phyloP scores from a whole-genome alignment of 768 basidiomycete genomes.

The Trametes gibbosa region DNA sequence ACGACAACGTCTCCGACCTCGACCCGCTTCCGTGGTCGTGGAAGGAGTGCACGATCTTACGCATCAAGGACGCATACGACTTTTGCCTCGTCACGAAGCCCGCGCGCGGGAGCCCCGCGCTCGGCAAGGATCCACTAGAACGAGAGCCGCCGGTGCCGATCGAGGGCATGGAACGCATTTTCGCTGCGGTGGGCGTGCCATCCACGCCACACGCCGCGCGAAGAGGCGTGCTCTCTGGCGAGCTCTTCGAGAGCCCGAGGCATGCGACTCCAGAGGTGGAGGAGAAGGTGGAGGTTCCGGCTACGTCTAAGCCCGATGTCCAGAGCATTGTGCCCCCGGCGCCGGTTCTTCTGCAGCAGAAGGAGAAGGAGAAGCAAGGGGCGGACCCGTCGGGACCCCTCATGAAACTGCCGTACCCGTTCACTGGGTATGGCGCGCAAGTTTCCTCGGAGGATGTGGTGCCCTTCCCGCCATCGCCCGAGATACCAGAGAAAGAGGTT shows the following conservation, averaged over 20 bases:
- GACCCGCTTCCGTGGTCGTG: slow-evolving; percentile 74
- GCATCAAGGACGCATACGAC: slow-evolving; percentile 79
- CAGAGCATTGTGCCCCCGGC: slow-evolving; percentile 41
- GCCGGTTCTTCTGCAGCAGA: slow-evolving; percentile 46
- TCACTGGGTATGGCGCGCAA: slow-evolving; percentile 58
- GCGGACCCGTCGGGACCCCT: slow-evolving; percentile 41
- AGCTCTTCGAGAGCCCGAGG: slow-evolving; percentile 58
- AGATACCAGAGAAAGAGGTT: slow-evolving; percentile 39
- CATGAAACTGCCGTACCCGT: slow-evolving; percentile 67
- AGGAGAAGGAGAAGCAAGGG: slow-evolving; percentile 45
- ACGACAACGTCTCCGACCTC: slow-evolving; percentile 43
- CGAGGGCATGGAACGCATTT: slow-evolving; percentile 58
- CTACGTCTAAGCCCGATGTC: slow-evolving; percentile 31
- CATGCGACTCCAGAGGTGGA: slow-evolving; percentile 28
- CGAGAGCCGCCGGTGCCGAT: slow-evolving; percentile 32
- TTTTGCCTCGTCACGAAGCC: slow-evolving; percentile 61
- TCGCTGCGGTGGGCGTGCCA: slow-evolving; percentile 54
- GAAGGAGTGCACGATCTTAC: slow-evolving; percentile 65
- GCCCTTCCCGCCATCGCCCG: slow-evolving; percentile 72
- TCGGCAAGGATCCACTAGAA: slow-evolving; percentile 31
- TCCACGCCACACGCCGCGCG: slow-evolving; percentile 50
- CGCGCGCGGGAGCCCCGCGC: slow-evolving; percentile 35
- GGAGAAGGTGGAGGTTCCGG: slow-evolving; percentile 10
- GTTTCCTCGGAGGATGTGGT: slow-evolving; percentile 61
- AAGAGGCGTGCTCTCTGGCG: slow-evolving; percentile 56